Evolutionary conservation across 2,329 filamentous ascomycete species (phyloP).

Genomic region (Macrophomina phaseolina): DNA sequence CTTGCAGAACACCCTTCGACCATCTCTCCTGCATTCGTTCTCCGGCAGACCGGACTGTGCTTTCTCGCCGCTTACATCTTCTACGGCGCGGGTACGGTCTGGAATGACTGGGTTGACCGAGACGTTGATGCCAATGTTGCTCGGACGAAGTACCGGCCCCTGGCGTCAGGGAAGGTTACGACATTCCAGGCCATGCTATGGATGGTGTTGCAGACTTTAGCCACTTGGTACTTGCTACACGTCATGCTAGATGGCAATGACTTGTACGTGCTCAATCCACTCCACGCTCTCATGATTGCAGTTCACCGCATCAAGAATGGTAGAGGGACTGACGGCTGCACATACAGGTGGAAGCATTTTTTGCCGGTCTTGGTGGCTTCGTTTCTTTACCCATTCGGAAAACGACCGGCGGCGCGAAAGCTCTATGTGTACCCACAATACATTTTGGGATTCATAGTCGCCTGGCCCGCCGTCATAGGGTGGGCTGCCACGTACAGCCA

Average conservation of each 20-base stretch:
- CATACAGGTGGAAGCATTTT: neutral
- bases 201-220: neutral
- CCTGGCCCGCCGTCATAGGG: neutral
- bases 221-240: neutral
- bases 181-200: neutral
- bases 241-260: neutral
- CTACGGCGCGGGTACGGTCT: neutral
- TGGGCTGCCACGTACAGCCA: neutral
- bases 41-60: neutral
- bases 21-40: neutral
- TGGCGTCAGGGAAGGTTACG: neutral
- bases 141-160: neutral
- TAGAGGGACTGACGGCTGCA: too few relatives aligned
- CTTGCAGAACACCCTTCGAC: neutral
- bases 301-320: too few relatives aligned
- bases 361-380: neutral
- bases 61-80: neutral
- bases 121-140: neutral
- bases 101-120: conserved; percentile 1
- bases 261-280: neutral
- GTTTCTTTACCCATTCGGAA: neutral
- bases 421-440: neutral
- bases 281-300: neutral
- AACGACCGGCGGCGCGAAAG: neutral
- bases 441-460: neutral